phyloP scores from a whole-genome alignment of 2,329 filamentous ascomycete species.

The Onygenales sp. region DNA sequence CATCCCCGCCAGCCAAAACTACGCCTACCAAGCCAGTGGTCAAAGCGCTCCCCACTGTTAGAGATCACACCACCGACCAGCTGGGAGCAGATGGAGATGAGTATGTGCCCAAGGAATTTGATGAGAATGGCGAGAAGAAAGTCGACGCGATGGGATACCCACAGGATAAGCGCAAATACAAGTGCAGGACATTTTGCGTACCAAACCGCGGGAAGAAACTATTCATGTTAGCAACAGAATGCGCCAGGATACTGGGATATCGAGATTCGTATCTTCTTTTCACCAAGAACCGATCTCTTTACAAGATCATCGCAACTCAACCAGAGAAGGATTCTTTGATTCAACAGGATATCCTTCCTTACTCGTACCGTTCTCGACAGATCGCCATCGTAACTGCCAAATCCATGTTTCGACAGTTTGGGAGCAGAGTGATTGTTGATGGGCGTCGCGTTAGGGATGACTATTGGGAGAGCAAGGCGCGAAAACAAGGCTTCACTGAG shows the following conservation, averaged over 20 bases:
- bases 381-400: conserved; percentile 96
- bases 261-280: conserved; percentile 96
- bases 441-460: conserved; percentile 90
- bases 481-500: conserved; percentile 96
- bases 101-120: conserved; percentile 86
- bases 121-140: conserved; percentile 91
- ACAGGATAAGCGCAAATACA: conserved; percentile 74
- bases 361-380: conserved; percentile 95
- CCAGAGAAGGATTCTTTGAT: conserved; percentile 95
- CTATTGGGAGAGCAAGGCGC: conserved; percentile 96
- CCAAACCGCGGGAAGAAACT: conserved; percentile 85
- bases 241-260: conserved; percentile 85
- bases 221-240: conserved; percentile 98
- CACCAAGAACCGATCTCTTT: conserved; percentile 95
- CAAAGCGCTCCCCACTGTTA: conserved; percentile 88
- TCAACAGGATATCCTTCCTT: conserved; percentile 86
- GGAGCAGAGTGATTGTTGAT: conserved; percentile 82
- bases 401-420: conserved; percentile 98
- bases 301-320: conserved; percentile 95
- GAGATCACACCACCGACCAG: conserved; percentile 96
- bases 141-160: conserved; percentile 75
- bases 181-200: conserved; percentile 87
- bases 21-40: conserved; percentile 73
- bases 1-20: conserved; percentile 59
- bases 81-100: conserved; percentile 83